These are phyloP conservation scores for Digitaria exilis DNA, from an alignment of 202 grass and related monocot species.

Conservation along the genomic window DNA sequence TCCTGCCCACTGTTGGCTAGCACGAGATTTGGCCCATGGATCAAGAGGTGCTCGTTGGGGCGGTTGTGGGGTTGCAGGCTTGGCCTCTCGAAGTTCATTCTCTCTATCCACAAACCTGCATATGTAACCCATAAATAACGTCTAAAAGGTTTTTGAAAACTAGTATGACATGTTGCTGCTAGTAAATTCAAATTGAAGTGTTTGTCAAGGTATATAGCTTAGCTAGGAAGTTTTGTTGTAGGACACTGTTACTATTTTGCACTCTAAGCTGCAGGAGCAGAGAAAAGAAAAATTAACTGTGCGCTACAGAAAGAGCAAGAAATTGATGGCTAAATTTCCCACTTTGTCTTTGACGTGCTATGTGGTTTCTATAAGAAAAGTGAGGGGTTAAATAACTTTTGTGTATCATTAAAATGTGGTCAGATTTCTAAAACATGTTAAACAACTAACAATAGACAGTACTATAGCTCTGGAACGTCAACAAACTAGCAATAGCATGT, in stretches of 20 bases:
- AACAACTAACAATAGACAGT: background rate
- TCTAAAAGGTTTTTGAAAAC: background rate
- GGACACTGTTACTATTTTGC: background rate
- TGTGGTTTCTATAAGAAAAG: background rate
- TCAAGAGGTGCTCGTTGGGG: constrained; percentile 68
- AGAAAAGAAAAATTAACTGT: background rate
- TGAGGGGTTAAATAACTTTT: background rate
- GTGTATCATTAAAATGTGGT: background rate
- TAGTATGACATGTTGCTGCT: background rate
- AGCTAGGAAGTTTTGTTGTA: background rate
- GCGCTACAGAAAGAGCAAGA: background rate
- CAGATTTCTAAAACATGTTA: background rate
- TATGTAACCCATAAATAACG: constrained; percentile 1
- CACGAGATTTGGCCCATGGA: constrained; percentile 84
- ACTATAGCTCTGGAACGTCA: background rate
- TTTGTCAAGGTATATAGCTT: background rate
- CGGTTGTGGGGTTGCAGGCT: constrained; percentile 62
- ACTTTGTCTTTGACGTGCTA: background rate
- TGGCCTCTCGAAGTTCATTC: constrained; percentile 82
- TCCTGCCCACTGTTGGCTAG: constrained; percentile 67
- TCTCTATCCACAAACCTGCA: constrained; percentile 92
- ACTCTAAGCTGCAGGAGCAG: background rate
- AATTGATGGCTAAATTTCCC: background rate
- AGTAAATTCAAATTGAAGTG: background rate
- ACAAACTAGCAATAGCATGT: background rate